A percentile compares a stretch with the other conserved stretches of the same genome.
phyloP scores from a whole-genome alignment of 164 flowering plant species.

The Malania oleifera region DNA sequence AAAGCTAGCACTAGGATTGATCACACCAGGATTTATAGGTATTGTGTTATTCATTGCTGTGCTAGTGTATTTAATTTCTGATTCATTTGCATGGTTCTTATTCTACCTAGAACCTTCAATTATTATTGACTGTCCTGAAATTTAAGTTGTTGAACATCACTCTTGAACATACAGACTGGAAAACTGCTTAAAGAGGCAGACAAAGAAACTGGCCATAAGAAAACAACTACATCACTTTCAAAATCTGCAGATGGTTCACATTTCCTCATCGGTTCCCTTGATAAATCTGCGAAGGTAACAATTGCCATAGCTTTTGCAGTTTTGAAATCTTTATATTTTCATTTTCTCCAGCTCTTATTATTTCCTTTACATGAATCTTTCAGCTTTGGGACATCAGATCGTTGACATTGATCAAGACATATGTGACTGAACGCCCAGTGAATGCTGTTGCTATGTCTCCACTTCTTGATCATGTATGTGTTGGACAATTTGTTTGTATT shows the following conservation, averaged over 20 bases:
- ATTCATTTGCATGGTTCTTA: too few relatives aligned
- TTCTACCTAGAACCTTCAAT: too few relatives aligned
- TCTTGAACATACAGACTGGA: conserved; percentile 65
- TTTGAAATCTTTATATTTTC: neutral
- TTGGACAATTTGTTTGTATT: neutral
- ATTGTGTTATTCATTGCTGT: too few relatives aligned
- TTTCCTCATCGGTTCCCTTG: conserved; percentile 81
- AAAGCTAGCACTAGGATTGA: too few relatives aligned
- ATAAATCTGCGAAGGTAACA: conserved; percentile 86
- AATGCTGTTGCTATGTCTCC: conserved; percentile 96
- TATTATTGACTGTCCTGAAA: neutral
- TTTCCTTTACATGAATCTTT: conserved; percentile 9
- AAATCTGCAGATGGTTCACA: conserved; percentile 81
- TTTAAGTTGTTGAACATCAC: conserved; percentile 3
- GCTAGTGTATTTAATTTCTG: too few relatives aligned
- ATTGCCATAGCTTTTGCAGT: neutral
- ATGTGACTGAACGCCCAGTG: conserved; percentile 84
- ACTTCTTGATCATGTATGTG: conserved; percentile 79
- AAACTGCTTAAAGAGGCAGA: conserved; percentile 73
- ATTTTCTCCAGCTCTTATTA: neutral
- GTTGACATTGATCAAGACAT: conserved; percentile 77
- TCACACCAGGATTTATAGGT: too few relatives aligned
- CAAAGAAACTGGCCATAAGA: conserved; percentile 75
- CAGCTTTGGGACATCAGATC: conserved; percentile 94
- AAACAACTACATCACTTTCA: conserved; percentile 65